phyloP scores from a whole-genome alignment of 192 early-diverging fungal genomes.

The Entophlyctis luteolus region DNA sequence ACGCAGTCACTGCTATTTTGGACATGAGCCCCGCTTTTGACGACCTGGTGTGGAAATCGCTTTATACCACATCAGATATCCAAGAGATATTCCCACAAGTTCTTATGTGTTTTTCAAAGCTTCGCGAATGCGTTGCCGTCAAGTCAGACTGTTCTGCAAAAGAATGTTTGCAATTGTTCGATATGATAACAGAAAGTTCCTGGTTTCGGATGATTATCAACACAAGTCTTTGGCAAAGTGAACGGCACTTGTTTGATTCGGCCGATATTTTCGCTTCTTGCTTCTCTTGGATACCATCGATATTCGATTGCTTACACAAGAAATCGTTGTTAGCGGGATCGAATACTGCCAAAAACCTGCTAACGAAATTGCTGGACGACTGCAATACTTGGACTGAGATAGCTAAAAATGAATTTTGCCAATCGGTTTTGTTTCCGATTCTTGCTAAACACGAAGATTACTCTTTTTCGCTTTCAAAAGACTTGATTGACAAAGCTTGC shows the following conservation, averaged over 20 bases:
- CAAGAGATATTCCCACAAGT: background rate
- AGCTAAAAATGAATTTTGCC: conserved; percentile 3
- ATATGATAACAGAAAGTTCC: background rate
- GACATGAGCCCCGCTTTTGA: background rate
- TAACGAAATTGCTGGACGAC: background rate
- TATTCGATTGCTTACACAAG: background rate
- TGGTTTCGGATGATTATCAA: conserved; percentile 6
- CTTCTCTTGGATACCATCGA: conserved; percentile 16
- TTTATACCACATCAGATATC: background rate
- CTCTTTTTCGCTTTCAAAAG: background rate
- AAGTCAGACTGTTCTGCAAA: background rate
- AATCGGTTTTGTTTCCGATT: background rate
- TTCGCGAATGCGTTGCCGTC: background rate
- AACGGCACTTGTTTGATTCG: background rate
- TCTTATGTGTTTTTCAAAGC: conserved; percentile 4
- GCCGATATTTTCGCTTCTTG: background rate
- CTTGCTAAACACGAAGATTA: too few species aligned
- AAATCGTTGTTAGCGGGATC: too few species aligned
- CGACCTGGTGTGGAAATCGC: background rate
- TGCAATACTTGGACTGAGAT: background rate
- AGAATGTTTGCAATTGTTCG: background rate
- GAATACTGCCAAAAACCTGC: background rate
- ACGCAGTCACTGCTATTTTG: background rate
- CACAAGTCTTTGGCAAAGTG: conserved; percentile 4
- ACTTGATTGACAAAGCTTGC: background rate